These are phyloP conservation scores for Dicorynia guianensis DNA, from an alignment of 306 rosid species.

Conservation along the genomic window DNA sequence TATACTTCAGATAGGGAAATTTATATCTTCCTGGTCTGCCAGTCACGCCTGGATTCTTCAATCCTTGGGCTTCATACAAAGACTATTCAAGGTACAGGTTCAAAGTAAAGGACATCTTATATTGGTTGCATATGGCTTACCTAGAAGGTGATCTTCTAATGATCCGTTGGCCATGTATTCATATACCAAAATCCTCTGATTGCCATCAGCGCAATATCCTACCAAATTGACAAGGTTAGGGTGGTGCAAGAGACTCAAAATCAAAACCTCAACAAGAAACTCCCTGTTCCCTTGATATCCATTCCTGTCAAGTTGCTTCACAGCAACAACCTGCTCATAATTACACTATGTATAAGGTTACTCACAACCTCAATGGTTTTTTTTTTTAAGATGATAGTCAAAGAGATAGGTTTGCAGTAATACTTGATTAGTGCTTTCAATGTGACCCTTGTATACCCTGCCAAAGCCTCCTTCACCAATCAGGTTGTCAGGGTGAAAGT, in stretches of 20 bases:
- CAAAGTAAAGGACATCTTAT: not conserved
- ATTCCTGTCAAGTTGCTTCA: slow-evolving; percentile 90
- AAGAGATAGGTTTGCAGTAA: slow-evolving; percentile 15
- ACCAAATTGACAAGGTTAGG: slow-evolving; percentile 85
- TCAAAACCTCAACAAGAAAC: slow-evolving; percentile 91
- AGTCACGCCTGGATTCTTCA: not conserved
- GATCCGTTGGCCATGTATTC: slow-evolving; percentile 90
- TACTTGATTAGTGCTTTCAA: slow-evolving; percentile 67
- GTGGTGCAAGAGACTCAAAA: slow-evolving; percentile 84
- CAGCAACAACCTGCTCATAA: slow-evolving; percentile 72
- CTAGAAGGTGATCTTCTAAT: slow-evolving; percentile 90
- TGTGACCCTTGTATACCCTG: slow-evolving; percentile 76
- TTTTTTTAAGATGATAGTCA: slow-evolving; percentile 7
- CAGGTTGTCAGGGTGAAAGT: slow-evolving; percentile 64
- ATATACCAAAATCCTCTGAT: slow-evolving; percentile 83
- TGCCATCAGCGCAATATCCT: slow-evolving; percentile 89
- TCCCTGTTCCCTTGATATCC: slow-evolving; percentile 96
- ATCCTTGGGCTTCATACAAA: not conserved
- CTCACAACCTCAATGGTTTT: not conserved
- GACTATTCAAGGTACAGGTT: not conserved
- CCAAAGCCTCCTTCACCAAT: slow-evolving; percentile 99
- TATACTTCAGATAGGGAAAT: not conserved
- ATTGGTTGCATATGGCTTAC: slow-evolving; percentile 51
- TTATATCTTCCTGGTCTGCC: not conserved
- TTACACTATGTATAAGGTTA: slow-evolving; percentile 19